phyloP scores from a whole-genome alignment of 352 stramenopile species.

The Thraustotheca clavata region DNA sequence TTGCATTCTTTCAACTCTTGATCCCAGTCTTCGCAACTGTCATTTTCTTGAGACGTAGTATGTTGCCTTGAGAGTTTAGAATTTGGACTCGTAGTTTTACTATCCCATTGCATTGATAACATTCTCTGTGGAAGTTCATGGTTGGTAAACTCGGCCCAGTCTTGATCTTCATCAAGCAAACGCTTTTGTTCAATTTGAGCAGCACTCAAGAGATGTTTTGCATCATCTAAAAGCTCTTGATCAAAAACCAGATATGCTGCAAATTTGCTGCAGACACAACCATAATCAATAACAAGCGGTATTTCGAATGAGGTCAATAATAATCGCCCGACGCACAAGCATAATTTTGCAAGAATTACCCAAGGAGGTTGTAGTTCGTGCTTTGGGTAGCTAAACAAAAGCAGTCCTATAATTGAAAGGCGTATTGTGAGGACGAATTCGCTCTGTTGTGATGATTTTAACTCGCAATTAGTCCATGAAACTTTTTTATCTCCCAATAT shows the following conservation, averaged over 20 bases:
- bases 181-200: background rate
- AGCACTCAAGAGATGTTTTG: slow-evolving; percentile 4
- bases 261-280: slow-evolving; percentile 11
- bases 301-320: background rate
- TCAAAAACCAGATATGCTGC: slow-evolving; percentile 7
- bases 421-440: background rate
- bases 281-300: slow-evolving; percentile 6
- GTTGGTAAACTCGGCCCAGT: slow-evolving; percentile 1
- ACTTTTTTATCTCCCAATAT: no score
- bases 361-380: background rate
- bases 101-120: slow-evolving; percentile 2
- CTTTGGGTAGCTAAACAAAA: background rate
- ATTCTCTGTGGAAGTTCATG: background rate
- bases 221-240: background rate
- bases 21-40: background rate
- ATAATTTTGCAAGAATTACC: background rate
- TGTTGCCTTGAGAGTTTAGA: background rate
- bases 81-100: no score
- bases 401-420: background rate
- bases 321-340: background rate
- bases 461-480: no score
- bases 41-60: background rate
- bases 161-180: background rate
- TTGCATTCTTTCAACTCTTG: background rate
- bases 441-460: slow-evolving; percentile 1